Evolutionary conservation across 129 eudicot species (phyloP).

Genomic region (Flaveria linearis): DNA sequence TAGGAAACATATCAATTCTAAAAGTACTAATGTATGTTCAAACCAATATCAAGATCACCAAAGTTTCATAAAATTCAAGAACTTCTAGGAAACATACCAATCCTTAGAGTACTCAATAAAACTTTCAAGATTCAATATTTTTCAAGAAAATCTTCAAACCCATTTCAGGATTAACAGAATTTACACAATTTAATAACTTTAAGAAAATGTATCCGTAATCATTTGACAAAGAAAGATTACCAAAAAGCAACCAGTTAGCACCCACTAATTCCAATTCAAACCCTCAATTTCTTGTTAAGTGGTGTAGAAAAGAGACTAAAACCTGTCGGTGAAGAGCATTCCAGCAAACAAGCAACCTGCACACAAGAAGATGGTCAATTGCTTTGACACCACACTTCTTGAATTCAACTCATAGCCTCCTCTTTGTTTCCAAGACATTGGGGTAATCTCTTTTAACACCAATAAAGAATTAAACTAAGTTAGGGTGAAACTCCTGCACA

Average conservation of each 20-base stretch:
- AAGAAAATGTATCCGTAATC: constrained; percentile 10
- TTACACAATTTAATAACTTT: neutral
- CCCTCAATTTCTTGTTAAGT: constrained; percentile 17
- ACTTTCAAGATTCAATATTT: neutral
- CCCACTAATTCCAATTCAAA: constrained; percentile 21
- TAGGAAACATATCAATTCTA: no score
- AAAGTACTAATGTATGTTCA: neutral
- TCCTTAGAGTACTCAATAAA: neutral
- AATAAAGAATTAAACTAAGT: neutral
- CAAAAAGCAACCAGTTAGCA: constrained; percentile 1
- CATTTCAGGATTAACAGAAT: constrained; percentile 17
- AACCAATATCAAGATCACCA: no score
- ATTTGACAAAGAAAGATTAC: constrained; percentile 13
- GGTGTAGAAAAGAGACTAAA: constrained; percentile 19
- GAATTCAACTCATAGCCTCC: constrained; percentile 47
- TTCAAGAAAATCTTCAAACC: neutral
- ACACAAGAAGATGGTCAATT: constrained; percentile 66
- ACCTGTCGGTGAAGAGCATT: constrained; percentile 98
- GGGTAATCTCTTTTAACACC: constrained; percentile 4
- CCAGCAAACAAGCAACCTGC: constrained; percentile 90
- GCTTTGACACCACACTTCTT: constrained; percentile 53
- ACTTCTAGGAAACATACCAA: no score
- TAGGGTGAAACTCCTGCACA: constrained; percentile 23
- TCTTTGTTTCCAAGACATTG: constrained; percentile 78
- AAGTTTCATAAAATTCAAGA: no score